A percentile compares a stretch with the other conserved stretches of the same genome.
Evolutionary conservation across 116 monocot species (phyloP).

Genomic region (Cymodocea nodosa): DNA sequence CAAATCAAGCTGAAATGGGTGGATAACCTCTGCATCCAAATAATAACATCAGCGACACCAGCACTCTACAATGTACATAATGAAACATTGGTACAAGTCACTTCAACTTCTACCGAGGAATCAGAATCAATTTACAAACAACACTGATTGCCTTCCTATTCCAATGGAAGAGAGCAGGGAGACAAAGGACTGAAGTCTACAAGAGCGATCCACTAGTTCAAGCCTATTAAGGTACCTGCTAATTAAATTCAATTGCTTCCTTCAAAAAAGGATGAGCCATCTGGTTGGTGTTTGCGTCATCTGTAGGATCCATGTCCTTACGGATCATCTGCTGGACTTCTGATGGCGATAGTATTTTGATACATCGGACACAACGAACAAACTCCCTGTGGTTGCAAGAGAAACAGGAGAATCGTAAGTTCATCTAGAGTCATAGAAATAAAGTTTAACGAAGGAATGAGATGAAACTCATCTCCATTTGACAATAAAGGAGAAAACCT

Average conservation of each 20-base stretch:
- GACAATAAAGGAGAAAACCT: too few relatives aligned
- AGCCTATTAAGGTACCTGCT: neutral
- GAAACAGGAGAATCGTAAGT: neutral
- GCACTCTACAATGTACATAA: too few relatives aligned
- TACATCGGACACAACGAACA: slow-evolving; percentile 69
- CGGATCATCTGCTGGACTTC: slow-evolving; percentile 86
- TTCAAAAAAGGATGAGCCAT: neutral
- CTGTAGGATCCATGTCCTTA: slow-evolving; percentile 35
- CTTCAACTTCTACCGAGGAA: neutral
- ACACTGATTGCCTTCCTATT: neutral
- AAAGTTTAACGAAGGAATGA: neutral
- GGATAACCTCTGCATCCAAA: too few relatives aligned
- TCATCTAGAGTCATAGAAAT: neutral
- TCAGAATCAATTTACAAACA: neutral
- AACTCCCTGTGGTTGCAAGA: slow-evolving; percentile 47
- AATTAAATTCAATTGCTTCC: neutral
- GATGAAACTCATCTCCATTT: too few relatives aligned
- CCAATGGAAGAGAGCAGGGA: neutral
- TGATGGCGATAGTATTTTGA: slow-evolving; percentile 68
- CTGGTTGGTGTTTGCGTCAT: neutral
- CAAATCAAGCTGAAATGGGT: too few relatives aligned
- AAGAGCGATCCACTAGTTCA: too few relatives aligned
- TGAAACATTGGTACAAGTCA: too few relatives aligned
- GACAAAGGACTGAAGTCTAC: neutral
- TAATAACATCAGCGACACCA: too few relatives aligned